Conservation (phyloP, 2,329 filamentous ascomycete genomes). For the Helotiales sp. region DNA sequence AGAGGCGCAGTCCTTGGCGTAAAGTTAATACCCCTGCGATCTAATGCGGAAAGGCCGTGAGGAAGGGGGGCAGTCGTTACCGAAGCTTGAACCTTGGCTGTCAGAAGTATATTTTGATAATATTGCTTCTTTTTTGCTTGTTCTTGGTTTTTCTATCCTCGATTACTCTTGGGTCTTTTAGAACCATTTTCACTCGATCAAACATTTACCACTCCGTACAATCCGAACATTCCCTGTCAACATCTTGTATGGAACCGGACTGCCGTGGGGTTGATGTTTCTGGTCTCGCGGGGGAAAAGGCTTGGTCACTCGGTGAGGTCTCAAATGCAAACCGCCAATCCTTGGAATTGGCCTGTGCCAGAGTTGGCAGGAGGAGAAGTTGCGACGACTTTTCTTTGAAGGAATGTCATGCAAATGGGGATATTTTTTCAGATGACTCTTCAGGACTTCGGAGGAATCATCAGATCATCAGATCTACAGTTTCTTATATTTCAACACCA, state of each 20-base stretch:
- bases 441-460: too few relatives aligned
- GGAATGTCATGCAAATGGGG: neutral
- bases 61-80: neutral
- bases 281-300: neutral
- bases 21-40: neutral
- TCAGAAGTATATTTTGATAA: neutral
- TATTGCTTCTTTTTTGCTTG: neutral
- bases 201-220: neutral
- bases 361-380: neutral
- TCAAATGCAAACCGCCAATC: slow-evolving; percentile 4
- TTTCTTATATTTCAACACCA: too few relatives aligned
- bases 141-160: neutral
- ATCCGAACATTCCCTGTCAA: neutral
- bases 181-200: neutral
- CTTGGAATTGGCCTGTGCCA: neutral
- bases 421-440: neutral
- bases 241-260: neutral
- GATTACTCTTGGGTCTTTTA: neutral
- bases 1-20: slow-evolving; percentile 8
- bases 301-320: neutral
- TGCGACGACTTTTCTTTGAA: neutral
- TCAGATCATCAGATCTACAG: too few relatives aligned
- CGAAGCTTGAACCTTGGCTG: neutral
- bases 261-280: slow-evolving; percentile 5
- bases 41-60: neutral